phyloP scores from a whole-genome alignment of 495 filamentous ascomycete species.

The Penicillium riverlandense region DNA sequence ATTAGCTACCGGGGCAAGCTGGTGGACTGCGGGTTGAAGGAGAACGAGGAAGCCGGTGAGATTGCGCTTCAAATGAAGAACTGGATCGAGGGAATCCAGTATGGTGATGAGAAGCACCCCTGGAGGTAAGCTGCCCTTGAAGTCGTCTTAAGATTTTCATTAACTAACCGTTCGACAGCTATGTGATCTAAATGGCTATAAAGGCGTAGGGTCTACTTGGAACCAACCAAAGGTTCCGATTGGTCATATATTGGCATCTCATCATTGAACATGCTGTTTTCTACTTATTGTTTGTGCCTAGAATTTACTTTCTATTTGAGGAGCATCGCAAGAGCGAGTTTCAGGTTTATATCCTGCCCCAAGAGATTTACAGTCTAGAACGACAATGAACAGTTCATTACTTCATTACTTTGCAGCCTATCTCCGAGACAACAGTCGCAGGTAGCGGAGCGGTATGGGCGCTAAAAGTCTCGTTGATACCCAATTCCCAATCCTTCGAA shows the following conservation, averaged over 20 bases:
- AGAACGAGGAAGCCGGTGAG: slow-evolving; percentile 78
- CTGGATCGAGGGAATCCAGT: slow-evolving; percentile 94
- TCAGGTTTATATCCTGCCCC: too few species aligned
- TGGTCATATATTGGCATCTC: too few species aligned
- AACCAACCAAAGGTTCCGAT: background rate
- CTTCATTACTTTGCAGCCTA: too few species aligned
- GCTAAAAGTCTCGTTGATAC: too few species aligned
- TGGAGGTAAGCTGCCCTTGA: slow-evolving; percentile 56
- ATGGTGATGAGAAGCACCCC: slow-evolving; percentile 81
- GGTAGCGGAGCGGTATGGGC: too few species aligned
- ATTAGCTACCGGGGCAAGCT: slow-evolving; percentile 79
- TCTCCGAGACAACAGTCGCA: too few species aligned
- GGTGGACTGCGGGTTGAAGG: slow-evolving; percentile 70
- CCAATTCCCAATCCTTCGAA: slow-evolving; percentile 7
- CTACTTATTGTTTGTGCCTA: too few species aligned
- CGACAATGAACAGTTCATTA: too few species aligned
- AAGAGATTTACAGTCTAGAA: too few species aligned
- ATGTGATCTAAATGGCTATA: slow-evolving; percentile 17
- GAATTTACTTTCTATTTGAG: too few species aligned
- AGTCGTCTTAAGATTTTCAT: background rate
- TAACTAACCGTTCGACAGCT: slow-evolving; percentile 22
- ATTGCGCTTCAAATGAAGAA: slow-evolving; percentile 79
- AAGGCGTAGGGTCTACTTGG: background rate
- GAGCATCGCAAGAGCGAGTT: too few species aligned
- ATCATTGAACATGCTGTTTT: too few species aligned